Percentiles rank a stretch among this genome's conserved stretches.
Evolutionary conservation across 2,329 filamentous ascomycete genomes (phyloP).

Genomic region (Pleomassaria siparia): DNA sequence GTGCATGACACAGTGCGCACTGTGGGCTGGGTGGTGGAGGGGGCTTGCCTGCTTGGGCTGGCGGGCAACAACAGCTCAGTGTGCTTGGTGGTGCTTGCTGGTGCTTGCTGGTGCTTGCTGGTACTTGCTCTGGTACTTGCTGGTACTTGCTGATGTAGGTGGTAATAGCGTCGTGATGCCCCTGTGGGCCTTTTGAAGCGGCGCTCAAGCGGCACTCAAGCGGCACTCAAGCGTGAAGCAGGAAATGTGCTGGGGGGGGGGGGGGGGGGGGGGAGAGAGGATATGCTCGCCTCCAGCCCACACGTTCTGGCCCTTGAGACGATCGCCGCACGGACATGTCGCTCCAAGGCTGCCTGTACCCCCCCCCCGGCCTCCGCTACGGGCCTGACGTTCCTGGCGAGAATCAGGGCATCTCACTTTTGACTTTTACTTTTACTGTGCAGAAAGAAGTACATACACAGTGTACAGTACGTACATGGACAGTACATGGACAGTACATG

Average conservation of each 20-base stretch:
- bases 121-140: too few species aligned
- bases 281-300: constrained; percentile 30
- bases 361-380: too few species aligned
- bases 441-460: not conserved
- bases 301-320: constrained; percentile 41
- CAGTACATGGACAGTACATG: too few species aligned
- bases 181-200: constrained; percentile 25
- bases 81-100: too few species aligned
- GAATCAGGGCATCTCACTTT: too few species aligned
- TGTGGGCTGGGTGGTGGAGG: constrained; percentile 23
- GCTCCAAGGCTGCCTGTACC: not conserved
- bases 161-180: constrained; percentile 33
- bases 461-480: too few species aligned
- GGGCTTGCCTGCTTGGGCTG: constrained; percentile 26
- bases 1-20: constrained; percentile 33
- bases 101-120: too few species aligned
- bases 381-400: constrained; percentile 2
- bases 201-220: too few species aligned
- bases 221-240: constrained; percentile 24
- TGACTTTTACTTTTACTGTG: not conserved
- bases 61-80: too few species aligned
- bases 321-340: constrained; percentile 28
- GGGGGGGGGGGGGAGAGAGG: too few species aligned
- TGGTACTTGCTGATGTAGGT: too few species aligned
- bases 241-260: constrained; percentile 27